Evolutionary conservation across 441 rosid species (phyloP), one percentile per base, ranked within the genome.

Genomic region (Gossypium gossypioides): DNA sequence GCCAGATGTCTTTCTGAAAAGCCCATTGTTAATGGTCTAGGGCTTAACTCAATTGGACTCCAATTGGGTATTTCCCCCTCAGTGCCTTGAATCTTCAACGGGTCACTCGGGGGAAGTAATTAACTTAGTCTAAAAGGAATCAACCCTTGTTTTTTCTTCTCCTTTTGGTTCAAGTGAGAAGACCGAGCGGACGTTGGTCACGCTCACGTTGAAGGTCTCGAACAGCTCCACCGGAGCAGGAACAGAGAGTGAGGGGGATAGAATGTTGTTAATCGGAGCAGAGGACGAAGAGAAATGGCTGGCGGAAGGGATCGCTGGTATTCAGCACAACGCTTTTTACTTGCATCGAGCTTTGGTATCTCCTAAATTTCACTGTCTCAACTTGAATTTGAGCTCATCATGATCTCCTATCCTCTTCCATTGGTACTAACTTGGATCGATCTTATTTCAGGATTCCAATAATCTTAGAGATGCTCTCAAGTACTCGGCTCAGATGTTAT

Each of bases 251-350:
- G 8, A 32, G 37, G 37, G 37, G 37, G 37, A 32, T 32, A 32
- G 71, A 56, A 83, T 61, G 82, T 64, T 78, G 84, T 69, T 84
- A 67, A 78, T 64, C 82, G 84, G 83, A 63, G 76, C 71, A 4
- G 92, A 86, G 75, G 87, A 88, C 74, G 92, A 88, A 73, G 90
- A 88, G 21, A 86, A 85, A 77, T 88, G 92, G 92, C 83, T 88
- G 62, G 92, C 92, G 13, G 92, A 86, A 83, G 92, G 87, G 73
- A 88, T 88, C 86, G 89, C 90, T 72, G 82, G 83, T 78, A 77
- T 88, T 62, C 92, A 86, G 68, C 90, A 85, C 75, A 86, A 84
- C 80, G 90, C 92, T 75, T 86, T 82, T 72, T 86, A 83, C 84
- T 83, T 86, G 86, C 92, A 85, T 81, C 87, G 87, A 69, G 87